Percentiles rank a stretch among this genome's conserved stretches.
These are phyloP conservation scores for Coprinellus micaceus DNA, from an alignment of 768 basidiomycete species.

Conservation along the genomic window DNA sequence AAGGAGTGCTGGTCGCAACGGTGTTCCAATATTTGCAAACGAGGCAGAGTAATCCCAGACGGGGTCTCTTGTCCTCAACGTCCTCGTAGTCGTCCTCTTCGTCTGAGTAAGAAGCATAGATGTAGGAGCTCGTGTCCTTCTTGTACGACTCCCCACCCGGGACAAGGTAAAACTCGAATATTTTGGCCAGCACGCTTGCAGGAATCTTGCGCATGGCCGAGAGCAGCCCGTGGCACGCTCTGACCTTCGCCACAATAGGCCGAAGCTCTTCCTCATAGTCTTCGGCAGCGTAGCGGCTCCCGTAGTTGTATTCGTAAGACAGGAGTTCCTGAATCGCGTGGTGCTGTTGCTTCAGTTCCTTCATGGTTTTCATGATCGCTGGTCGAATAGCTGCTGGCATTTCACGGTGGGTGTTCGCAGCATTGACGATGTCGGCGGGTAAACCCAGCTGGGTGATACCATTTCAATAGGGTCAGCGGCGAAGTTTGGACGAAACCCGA, in stretches of 20 bases:
- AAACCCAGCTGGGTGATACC: background rate
- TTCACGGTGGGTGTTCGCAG: background rate
- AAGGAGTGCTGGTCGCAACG: background rate
- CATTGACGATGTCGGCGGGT: background rate
- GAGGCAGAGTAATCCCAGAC: background rate
- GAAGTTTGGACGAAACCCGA: no score
- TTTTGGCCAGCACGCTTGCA: background rate
- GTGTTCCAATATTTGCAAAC: constrained; percentile 2
- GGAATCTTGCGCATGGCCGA: background rate
- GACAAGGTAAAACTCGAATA: background rate
- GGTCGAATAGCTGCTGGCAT: background rate
- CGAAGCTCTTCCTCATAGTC: background rate
- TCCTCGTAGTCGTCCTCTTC: background rate
- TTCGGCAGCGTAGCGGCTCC: background rate
- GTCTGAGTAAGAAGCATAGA: background rate
- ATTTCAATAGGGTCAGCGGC: background rate
- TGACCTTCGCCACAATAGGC: background rate
- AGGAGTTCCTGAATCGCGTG: background rate
- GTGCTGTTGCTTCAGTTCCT: background rate
- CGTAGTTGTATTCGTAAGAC: background rate
- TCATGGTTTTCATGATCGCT: no score
- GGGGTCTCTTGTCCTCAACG: background rate
- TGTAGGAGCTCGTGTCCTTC: background rate
- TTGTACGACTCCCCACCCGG: background rate
- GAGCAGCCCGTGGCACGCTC: background rate